Conservation (phyloP, 331 rosid species). For the Malus hybrid region DNA sequence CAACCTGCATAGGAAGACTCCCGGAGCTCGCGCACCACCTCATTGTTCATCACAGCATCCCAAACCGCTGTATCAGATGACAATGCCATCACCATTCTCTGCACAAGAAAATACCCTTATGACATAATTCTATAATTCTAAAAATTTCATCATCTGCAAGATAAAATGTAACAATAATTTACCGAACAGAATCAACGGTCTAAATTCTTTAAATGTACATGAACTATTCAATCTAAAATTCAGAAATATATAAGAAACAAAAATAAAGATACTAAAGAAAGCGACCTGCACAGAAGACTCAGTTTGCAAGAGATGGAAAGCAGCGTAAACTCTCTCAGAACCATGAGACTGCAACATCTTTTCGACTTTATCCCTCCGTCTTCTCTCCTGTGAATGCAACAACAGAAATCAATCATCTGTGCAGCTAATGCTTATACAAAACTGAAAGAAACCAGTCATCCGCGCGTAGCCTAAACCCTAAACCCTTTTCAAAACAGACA, state of each 20-base stretch:
- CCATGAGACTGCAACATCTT: conserved; percentile 25
- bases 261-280: neutral
- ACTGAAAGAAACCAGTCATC: neutral
- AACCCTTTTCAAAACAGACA: neutral
- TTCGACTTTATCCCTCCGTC: conserved; percentile 20
- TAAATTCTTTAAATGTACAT: no score
- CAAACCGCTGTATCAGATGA: conserved; percentile 70
- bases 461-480: no score
- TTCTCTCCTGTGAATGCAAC: conserved; percentile 46
- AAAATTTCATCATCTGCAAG: neutral
- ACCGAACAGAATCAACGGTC: no score
- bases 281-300: conserved; percentile 65
- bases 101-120: conserved; percentile 1
- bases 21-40: conserved; percentile 52
- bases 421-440: neutral
- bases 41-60: conserved; percentile 78
- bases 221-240: neutral
- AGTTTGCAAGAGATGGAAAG: conserved; percentile 61
- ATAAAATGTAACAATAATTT: no score
- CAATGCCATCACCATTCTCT: conserved; percentile 69
- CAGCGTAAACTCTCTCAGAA: conserved; percentile 37
- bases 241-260: neutral
- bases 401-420: conserved; percentile 14
- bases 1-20: conserved; percentile 46
- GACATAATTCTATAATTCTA: neutral